Conservation (phyloP, 2,329 filamentous ascomycete species). For the Aureobasidium lini region DNA sequence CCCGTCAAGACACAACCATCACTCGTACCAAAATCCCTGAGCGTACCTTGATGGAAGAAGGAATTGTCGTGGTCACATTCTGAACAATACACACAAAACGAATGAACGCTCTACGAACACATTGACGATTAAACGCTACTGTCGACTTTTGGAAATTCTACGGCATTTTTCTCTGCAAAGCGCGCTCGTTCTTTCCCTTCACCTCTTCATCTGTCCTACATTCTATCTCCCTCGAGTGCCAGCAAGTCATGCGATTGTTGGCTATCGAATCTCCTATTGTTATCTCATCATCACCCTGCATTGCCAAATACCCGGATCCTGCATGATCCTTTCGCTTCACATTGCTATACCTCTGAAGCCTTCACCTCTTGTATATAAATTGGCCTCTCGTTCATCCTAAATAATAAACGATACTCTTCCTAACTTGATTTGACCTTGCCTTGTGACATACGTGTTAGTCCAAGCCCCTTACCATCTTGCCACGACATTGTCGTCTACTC, state of each 20-base stretch:
- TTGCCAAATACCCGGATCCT: neutral
- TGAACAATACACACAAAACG: neutral
- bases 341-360: too few relatives aligned
- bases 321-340: neutral
- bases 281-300: neutral
- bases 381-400: neutral
- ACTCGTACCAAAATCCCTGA: neutral
- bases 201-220: neutral
- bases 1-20: neutral
- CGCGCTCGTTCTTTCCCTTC: neutral
- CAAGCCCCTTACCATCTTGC: too few relatives aligned
- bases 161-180: neutral
- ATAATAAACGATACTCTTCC: neutral
- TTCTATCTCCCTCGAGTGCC: neutral
- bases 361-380: neutral
- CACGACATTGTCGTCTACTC: too few relatives aligned
- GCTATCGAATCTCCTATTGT: neutral
- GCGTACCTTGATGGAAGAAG: conserved; percentile 2
- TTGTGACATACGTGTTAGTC: too few relatives aligned
- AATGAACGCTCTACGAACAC: neutral
- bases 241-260: neutral
- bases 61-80: conserved; percentile 5
- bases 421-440: neutral
- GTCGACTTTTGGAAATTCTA: neutral
- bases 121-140: neutral